Percentiles rank a stretch among this genome's conserved stretches.
Conservation (phyloP, 345 rosid genomes). For the Brassica juncea region DNA sequence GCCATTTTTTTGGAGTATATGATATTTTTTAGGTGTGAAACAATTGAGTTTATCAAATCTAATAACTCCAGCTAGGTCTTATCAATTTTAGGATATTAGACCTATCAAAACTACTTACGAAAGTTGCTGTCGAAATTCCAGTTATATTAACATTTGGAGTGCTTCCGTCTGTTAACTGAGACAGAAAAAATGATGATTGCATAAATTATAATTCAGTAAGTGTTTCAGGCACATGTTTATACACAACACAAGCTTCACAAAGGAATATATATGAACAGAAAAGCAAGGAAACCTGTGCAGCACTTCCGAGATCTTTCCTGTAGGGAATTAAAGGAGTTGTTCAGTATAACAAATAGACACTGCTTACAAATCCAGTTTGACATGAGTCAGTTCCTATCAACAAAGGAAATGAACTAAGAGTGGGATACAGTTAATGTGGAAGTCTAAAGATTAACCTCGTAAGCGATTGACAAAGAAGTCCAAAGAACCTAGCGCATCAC, state of each 20-base stretch:
- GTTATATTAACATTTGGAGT: slow-evolving; percentile 86
- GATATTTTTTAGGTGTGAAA: too few relatives aligned
- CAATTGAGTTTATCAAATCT: too few relatives aligned
- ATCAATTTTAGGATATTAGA: too few relatives aligned
- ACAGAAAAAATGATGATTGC: slow-evolving; percentile 21
- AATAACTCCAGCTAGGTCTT: too few relatives aligned
- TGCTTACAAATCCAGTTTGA: background rate
- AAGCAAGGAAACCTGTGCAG: slow-evolving; percentile 69
- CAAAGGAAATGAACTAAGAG: slow-evolving; percentile 3
- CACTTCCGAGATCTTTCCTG: slow-evolving; percentile 63
- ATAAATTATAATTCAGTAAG: slow-evolving; percentile 16
- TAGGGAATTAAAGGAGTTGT: slow-evolving; percentile 40
- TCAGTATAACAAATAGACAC: slow-evolving; percentile 23
- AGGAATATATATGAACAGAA: slow-evolving; percentile 26
- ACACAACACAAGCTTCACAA: slow-evolving; percentile 21
- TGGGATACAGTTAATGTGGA: slow-evolving; percentile 33
- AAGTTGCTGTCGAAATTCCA: slow-evolving; percentile 16
- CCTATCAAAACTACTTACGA: too few relatives aligned
- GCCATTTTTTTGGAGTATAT: too few relatives aligned
- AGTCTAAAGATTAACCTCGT: slow-evolving; percentile 56
- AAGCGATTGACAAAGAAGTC: slow-evolving; percentile 75
- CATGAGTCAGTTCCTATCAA: slow-evolving; percentile 19
- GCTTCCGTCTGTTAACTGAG: slow-evolving; percentile 80
- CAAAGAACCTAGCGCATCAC: slow-evolving; percentile 70
- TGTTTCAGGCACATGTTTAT: slow-evolving; percentile 1